Evolutionary conservation across 1,284 basidiomycete genomes (phyloP), one percentile per base, ranked within the genome.

Genomic region (Mixia osmundae): DNA sequence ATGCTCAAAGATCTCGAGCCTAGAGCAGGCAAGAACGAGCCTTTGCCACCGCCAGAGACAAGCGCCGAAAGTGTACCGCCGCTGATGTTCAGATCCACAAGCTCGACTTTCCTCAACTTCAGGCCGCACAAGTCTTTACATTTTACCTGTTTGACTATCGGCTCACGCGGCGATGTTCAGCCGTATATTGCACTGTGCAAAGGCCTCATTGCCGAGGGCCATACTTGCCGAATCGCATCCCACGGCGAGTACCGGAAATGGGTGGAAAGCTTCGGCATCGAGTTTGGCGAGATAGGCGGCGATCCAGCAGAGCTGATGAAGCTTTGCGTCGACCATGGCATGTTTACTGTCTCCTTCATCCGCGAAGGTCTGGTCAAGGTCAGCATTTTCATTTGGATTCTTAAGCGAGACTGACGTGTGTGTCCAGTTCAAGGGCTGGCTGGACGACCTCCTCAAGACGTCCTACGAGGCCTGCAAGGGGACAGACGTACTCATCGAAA

Each of bases 401-500:
- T 30, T n/a, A 4, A 37, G 26, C 30, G 7, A 14, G 15, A 16
- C n/a, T 36, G 8, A 7, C 27, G 2, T 8, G 23, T 36, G n/a
- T 25, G 49, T 32, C 38, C 31, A 37, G 18, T 30, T 30, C 36
- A 58, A 24, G 12, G 33, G 33, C 16, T 97, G 89, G 89, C 63
- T 95, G 35, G 89, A 95, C 52, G 89, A 95, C 51, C 64, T 97
- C 4, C 66, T 97, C 24, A 73, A 72, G 53, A 83, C 82, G 0
- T 77, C 83, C 1, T 95, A 83, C 82, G 71, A 82, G 41, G 87
- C 85, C 4, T 97, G 91, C 53, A 80, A 89, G 59, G 74, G 71
- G 15, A 83, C 82, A 0, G 87, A 97, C 53, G 68, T 95, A 19
- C 65, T 97, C 34, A 66, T 97, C 37, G 89, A 97, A 59, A 82